Percentiles rank a stretch among this genome's conserved stretches.
These are phyloP conservation scores for Secale cereale DNA, from an alignment of 176 grass and related monocot species.

Conservation along the genomic window DNA sequence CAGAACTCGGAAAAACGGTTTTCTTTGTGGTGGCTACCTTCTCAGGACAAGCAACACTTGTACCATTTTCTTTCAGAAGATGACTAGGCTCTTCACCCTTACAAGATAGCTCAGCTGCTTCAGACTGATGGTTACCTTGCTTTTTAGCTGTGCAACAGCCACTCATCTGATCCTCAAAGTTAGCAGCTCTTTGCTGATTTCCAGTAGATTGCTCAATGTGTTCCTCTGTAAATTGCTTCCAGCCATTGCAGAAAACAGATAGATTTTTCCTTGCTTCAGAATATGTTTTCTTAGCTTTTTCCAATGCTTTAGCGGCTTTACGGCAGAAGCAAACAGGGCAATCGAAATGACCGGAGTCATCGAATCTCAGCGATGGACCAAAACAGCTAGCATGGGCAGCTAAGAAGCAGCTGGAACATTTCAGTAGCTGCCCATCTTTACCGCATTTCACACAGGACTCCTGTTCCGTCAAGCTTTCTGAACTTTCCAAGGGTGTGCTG, in stretches of 20 bases:
- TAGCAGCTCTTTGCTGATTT: background rate
- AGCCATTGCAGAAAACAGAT: conserved; percentile 25
- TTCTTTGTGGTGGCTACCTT: conserved; percentile 9
- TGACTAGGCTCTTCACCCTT: background rate
- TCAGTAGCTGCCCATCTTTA: conserved; percentile 42
- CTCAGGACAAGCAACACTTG: background rate
- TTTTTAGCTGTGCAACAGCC: background rate
- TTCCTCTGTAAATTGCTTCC: background rate
- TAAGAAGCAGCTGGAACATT: conserved; percentile 37
- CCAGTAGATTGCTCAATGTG: background rate
- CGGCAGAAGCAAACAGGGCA: conserved; percentile 43
- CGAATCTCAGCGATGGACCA: conserved; percentile 2
- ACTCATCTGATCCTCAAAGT: background rate
- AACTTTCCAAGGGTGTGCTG: conserved; percentile 5
- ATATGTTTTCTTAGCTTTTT: conserved; percentile 29
- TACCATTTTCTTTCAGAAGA: background rate
- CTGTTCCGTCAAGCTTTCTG: conserved; percentile 19
- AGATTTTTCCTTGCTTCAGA: conserved; percentile 24
- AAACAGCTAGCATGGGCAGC: conserved; percentile 33
- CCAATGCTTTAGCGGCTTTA: conserved; percentile 21
- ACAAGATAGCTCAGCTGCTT: background rate
- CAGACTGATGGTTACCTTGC: conserved; percentile 9
- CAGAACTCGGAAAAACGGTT: background rate
- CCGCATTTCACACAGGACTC: conserved; percentile 49
- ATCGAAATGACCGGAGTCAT: conserved; percentile 30